phyloP scores from a whole-genome alignment of 2,329 filamentous ascomycete genomes.

The Aureobasidium sp. region DNA sequence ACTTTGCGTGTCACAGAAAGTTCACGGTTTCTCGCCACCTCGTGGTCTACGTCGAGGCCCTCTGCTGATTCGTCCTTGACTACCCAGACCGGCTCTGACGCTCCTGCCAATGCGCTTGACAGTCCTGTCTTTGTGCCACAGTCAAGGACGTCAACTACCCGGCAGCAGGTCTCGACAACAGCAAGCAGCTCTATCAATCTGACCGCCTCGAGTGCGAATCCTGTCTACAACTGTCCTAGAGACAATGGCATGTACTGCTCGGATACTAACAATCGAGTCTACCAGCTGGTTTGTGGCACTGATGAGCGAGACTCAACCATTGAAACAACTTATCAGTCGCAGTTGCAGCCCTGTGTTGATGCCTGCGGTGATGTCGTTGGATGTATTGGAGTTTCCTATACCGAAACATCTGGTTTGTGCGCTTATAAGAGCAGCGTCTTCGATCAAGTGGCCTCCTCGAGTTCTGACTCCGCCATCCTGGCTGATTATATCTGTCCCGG shows the following conservation, averaged over 20 bases:
- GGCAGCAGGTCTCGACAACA: neutral
- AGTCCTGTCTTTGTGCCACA: neutral
- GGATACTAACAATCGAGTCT: constrained; percentile 21
- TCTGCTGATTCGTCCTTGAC: too few species aligned
- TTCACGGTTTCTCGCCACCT: neutral
- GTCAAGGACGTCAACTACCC: neutral
- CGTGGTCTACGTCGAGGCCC: neutral
- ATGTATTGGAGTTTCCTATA: constrained; percentile 20
- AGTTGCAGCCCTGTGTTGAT: constrained; percentile 22
- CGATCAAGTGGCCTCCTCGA: constrained; percentile 13
- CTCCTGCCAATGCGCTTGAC: neutral
- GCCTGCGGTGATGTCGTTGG: constrained; percentile 20
- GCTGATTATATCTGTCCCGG: constrained; percentile 22
- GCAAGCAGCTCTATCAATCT: neutral
- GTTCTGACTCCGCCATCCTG: constrained; percentile 5
- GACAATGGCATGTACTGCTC: constrained; percentile 24
- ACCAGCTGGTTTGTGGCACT: constrained; percentile 21
- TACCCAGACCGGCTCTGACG: neutral
- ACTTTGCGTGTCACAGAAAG: neutral
- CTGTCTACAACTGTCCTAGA: constrained; percentile 21
- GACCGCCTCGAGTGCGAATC: constrained; percentile 17
- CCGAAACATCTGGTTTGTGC: constrained; percentile 17
- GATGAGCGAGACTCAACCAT: constrained; percentile 19
- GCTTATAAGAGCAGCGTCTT: constrained; percentile 19
- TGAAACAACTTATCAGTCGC: constrained; percentile 14